phyloP scores from a whole-genome alignment of 2,329 filamentous ascomycete species.

The Fusarium sp. region DNA sequence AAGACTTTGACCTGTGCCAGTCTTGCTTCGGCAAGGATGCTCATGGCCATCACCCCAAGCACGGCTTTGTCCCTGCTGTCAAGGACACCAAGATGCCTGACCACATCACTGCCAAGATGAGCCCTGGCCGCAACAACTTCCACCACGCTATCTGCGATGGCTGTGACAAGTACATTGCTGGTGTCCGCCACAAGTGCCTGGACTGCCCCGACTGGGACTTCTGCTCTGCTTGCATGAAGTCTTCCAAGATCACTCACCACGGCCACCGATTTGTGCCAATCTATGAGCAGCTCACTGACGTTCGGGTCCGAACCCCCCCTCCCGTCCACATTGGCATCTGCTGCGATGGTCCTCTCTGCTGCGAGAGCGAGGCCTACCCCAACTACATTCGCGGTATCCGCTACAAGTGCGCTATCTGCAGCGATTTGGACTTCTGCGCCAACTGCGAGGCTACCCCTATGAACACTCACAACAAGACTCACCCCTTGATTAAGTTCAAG shows the following conservation, averaged over 20 bases:
- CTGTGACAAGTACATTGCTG: conserved; percentile 86
- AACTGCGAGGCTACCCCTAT: conserved; percentile 87
- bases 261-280: conserved; percentile 88
- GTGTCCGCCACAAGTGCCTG: conserved; percentile 94
- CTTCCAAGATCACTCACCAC: conserved; percentile 74
- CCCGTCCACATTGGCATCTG: conserved; percentile 82
- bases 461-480: conserved; percentile 91
- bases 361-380: conserved; percentile 59
- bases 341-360: conserved; percentile 93
- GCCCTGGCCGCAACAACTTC: conserved; percentile 77
- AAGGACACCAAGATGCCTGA: conserved; percentile 67
- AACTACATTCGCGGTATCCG: conserved; percentile 85
- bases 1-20: conserved; percentile 92
- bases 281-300: conserved; percentile 69
- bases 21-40: conserved; percentile 75
- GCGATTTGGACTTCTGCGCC: conserved; percentile 94
- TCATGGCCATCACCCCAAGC: conserved; percentile 91
- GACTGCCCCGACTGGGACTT: conserved; percentile 98
- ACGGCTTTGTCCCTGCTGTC: conserved; percentile 76
- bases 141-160: conserved; percentile 95
- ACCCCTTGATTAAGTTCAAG: conserved; percentile 96
- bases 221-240: conserved; percentile 77
- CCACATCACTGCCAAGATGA: conserved; percentile 71
- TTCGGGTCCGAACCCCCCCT: conserved; percentile 35
- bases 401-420: conserved; percentile 97